Percentiles rank a stretch among this genome's conserved stretches.
Evolutionary conservation across 2,329 filamentous ascomycete species (phyloP).

Genomic region (Diplodia seriata): DNA sequence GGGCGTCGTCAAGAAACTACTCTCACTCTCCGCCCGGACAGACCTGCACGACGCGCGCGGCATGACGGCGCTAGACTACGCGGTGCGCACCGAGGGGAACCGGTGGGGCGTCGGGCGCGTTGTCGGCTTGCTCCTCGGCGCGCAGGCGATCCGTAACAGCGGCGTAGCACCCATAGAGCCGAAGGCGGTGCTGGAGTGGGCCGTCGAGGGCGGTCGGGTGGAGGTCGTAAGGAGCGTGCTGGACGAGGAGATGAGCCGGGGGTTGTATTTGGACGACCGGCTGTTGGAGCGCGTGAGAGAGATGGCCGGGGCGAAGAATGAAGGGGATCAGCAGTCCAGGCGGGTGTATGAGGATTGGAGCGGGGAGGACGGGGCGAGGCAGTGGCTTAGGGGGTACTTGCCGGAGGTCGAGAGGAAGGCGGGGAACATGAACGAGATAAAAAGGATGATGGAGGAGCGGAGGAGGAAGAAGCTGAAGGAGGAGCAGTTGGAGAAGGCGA

Average conservation of each 20-base stretch:
- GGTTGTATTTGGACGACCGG: not conserved
- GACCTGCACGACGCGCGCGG: not conserved
- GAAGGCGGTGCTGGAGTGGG: not conserved
- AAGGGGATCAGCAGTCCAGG: not conserved
- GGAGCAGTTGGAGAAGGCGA: not conserved
- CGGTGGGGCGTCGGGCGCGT: not conserved
- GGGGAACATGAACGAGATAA: not conserved
- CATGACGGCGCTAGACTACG: not conserved
- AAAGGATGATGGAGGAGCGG: slow-evolving; percentile 10
- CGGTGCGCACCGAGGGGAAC: not conserved
- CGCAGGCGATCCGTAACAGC: not conserved
- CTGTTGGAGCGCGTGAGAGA: not conserved
- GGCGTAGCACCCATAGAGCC: not conserved
- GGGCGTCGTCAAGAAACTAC: not conserved
- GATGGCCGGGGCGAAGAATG: not conserved
- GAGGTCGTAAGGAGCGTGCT: not conserved
- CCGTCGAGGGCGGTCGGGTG: not conserved
- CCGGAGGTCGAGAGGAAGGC: not conserved
- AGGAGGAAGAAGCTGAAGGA: not conserved
- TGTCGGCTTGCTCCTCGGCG: not conserved
- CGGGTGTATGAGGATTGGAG: not conserved
- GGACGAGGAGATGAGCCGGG: not conserved
- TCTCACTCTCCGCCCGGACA: not conserved
- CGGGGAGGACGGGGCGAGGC: not conserved
- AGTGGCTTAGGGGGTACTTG: not conserved